Conservation (phyloP, 192 early-diverging fungal species). For the Powellomyces hirtus region DNA sequence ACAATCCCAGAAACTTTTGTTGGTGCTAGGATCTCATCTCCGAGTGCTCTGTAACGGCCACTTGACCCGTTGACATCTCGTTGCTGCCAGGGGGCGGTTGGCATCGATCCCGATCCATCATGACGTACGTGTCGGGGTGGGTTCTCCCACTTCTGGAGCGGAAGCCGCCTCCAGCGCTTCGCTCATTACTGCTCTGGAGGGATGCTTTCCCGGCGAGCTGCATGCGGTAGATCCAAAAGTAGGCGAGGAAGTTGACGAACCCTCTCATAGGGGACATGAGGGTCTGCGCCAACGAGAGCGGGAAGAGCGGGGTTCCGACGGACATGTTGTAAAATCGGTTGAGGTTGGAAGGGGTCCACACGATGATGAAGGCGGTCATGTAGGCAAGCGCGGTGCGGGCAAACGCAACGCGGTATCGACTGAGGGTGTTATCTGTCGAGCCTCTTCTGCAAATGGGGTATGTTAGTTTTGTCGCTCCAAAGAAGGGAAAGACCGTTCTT, state of each 20-base stretch:
- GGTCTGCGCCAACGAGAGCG: conserved; percentile 14
- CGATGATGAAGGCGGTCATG: conserved; percentile 19
- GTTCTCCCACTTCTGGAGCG: not conserved
- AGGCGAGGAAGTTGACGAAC: conserved; percentile 22
- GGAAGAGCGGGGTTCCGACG: conserved; percentile 5
- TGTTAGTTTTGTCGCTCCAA: not conserved
- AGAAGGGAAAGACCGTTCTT: not conserved
- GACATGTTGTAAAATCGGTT: conserved; percentile 21
- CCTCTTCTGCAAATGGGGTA: not conserved
- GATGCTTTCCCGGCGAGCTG: not conserved
- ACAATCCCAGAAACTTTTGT: too few relatives aligned
- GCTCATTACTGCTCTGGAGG: not conserved
- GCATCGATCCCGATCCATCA: too few relatives aligned
- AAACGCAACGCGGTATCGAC: conserved; percentile 6
- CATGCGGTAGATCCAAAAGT: conserved; percentile 15
- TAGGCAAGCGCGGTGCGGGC: conserved; percentile 12
- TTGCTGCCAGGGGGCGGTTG: too few relatives aligned
- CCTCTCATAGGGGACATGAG: conserved; percentile 28
- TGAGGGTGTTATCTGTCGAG: not conserved
- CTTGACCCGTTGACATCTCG: too few relatives aligned
- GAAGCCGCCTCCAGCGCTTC: too few relatives aligned
- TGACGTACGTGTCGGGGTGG: too few relatives aligned
- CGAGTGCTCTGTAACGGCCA: too few relatives aligned
- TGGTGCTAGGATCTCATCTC: too few relatives aligned
- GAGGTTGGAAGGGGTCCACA: conserved; percentile 30